A percentile compares a stretch with the other conserved stretches of the same genome.
phyloP scores from a whole-genome alignment of 768 basidiomycete species.

The Russula virescens region DNA sequence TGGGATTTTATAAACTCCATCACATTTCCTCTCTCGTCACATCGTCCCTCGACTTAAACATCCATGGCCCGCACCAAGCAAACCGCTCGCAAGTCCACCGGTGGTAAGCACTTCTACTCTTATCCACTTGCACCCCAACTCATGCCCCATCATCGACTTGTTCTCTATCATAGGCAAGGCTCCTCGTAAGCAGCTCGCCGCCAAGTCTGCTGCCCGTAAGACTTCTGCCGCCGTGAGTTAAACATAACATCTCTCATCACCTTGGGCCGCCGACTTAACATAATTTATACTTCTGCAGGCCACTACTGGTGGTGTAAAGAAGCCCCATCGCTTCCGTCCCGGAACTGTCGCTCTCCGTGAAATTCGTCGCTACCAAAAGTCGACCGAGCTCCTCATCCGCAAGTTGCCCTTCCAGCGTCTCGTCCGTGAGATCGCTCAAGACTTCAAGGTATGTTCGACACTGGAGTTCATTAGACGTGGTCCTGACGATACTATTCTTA shows the following conservation, averaged over 20 bases:
- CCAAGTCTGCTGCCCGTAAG: slow-evolving; percentile 58
- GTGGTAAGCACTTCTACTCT: slow-evolving; percentile 41
- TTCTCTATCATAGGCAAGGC: slow-evolving; percentile 41
- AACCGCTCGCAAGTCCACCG: slow-evolving; percentile 72
- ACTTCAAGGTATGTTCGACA: slow-evolving; percentile 45
- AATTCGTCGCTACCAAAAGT: slow-evolving; percentile 38
- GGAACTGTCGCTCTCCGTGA: slow-evolving; percentile 37
- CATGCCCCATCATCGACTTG: neutral
- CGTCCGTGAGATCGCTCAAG: slow-evolving; percentile 60
- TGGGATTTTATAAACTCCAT: neutral
- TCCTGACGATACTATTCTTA: no score
- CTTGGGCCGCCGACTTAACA: neutral
- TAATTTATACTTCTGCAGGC: slow-evolving; percentile 25
- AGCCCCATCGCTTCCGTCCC: slow-evolving; percentile 39
- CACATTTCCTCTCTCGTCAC: neutral
- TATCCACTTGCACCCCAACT: neutral
- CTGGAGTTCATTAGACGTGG: no score
- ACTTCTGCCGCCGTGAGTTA: slow-evolving; percentile 41
- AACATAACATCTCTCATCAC: neutral
- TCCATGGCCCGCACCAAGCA: slow-evolving; percentile 72
- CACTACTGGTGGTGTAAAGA: slow-evolving; percentile 63
- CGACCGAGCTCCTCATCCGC: slow-evolving; percentile 37
- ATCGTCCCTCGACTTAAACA: neutral
- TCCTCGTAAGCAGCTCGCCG: slow-evolving; percentile 66
- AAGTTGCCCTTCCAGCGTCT: slow-evolving; percentile 63